Base-by-base conservation (phyloP, 2,329 filamentous ascomycete species). In the Aureobasidium sp. region DNA sequence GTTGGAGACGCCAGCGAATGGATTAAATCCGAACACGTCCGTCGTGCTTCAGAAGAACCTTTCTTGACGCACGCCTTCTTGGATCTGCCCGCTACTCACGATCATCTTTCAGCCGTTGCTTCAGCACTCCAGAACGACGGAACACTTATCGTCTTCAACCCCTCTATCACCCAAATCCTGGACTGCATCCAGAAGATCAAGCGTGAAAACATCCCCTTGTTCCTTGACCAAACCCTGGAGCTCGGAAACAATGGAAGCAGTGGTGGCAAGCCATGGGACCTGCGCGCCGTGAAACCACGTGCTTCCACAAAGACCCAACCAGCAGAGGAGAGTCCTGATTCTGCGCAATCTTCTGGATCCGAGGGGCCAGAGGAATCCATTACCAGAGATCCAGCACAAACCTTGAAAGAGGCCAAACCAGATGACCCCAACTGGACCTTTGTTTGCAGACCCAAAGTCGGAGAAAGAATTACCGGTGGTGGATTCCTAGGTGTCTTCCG, bases 101-200 rank as follows among this genome's bases (percentile, higher is more conserved):
- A 71, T 11, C 79, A 83, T 64, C 64, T 85, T 16, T 73, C 74
- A 1, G 75, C 76, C 30, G 76, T 86, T 27, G 75, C 81, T 5
- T 70, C 78, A n/a, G 83, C 85, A 14, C 73, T 94, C 59, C 82
- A 82, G 42, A 78, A 82, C 1, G 82, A 88, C 68, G 89, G 85
- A 0, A 76, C 82, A 9, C 76, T 93, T 34, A 78, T 88, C 14
- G 79, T 91, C 1, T 94, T 91, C 75, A 85, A 85, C 65, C 90
- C 90, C 0, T 90, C 85, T 67, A 85, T 94, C 62, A 91, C 89
- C 10, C 90, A 93, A 72, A 87, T 93, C 61, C 84, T 81, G 44
- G 81, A 85, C 5, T 88, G 86, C 62, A 76, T 86, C 30, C 74
- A 81, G 49, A 71, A 77, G 42, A 81, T 85, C 36, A 80, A 80